These are phyloP conservation scores for Penicillium psychrofluorescens DNA, from an alignment of 495 filamentous ascomycete genomes.

Conservation along the genomic window DNA sequence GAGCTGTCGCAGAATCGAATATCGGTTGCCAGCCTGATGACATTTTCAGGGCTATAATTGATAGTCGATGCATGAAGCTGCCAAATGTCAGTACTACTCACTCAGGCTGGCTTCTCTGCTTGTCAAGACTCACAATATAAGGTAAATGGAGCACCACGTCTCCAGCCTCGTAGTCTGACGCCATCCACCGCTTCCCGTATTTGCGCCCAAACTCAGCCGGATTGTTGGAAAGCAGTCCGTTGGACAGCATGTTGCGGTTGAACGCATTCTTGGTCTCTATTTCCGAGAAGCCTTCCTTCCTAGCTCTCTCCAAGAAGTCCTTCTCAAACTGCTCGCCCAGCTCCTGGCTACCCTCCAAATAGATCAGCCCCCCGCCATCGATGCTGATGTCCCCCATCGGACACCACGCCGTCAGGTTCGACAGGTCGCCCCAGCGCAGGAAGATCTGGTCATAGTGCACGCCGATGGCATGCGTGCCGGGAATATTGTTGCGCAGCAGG, in stretches of 20 bases:
- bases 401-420: constrained; percentile 56
- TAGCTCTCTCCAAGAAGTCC: constrained; percentile 39
- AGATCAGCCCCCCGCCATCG: constrained; percentile 55
- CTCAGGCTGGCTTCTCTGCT: background rate
- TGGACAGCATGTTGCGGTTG: constrained; percentile 51
- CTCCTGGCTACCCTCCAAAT: constrained; percentile 44
- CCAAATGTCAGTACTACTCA: background rate
- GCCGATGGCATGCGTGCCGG: constrained; percentile 50
- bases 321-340: constrained; percentile 30
- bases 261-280: constrained; percentile 47
- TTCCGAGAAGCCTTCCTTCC: constrained; percentile 35
- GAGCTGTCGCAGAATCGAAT: constrained; percentile 47
- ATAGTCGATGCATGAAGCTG: constrained; percentile 50
- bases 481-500: constrained; percentile 52
- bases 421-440: constrained; percentile 50
- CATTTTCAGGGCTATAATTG: constrained; percentile 48
- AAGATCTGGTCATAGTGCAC: constrained; percentile 65
- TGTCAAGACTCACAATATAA: constrained; percentile 32
- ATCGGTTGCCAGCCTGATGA: constrained; percentile 51
- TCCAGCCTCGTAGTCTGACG: constrained; percentile 50
- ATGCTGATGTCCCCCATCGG: constrained; percentile 54
- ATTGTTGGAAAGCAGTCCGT: constrained; percentile 39
- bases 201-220: constrained; percentile 36
- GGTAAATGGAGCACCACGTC: constrained; percentile 56
- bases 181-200: constrained; percentile 44